Evolutionary conservation across 768 basidiomycete genomes (phyloP).

Genomic region (Boletellus emodensis): DNA sequence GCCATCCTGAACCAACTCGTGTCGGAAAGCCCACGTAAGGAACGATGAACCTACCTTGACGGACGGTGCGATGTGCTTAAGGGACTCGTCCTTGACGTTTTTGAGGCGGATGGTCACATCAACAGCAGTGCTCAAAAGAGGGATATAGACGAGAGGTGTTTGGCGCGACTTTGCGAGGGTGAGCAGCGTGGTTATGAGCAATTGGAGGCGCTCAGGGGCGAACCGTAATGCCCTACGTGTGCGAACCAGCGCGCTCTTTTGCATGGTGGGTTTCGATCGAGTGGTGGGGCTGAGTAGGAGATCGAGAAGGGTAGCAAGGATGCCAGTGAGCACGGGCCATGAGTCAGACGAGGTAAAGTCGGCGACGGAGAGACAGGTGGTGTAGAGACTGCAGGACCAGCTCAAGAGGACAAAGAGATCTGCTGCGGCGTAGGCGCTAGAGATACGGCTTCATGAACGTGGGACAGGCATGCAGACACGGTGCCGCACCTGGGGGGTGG

Average conservation of each 20-base stretch:
- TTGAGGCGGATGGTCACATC: conserved; percentile 71
- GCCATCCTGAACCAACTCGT: conserved; percentile 39
- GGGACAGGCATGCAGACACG: background rate
- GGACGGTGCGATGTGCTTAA: conserved; percentile 41
- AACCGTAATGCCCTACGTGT: conserved; percentile 66
- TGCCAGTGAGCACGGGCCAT: conserved; percentile 51
- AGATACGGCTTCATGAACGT: background rate
- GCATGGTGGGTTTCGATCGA: conserved; percentile 54
- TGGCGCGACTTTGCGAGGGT: conserved; percentile 46
- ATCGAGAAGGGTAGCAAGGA: conserved; percentile 60
- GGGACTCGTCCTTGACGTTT: conserved; percentile 41
- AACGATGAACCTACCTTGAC: conserved; percentile 38
- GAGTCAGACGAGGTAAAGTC: conserved; percentile 43
- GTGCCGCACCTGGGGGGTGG: conserved; percentile 52
- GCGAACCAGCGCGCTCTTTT: conserved; percentile 56
- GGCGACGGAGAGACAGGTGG: conserved; percentile 42
- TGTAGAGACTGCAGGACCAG: conserved; percentile 67
- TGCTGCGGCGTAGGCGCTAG: conserved; percentile 52
- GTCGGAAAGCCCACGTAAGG: background rate
- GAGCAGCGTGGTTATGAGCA: conserved; percentile 53
- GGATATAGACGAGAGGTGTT: conserved; percentile 36
- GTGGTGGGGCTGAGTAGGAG: conserved; percentile 48
- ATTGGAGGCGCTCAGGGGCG: conserved; percentile 47
- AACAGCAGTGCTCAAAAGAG: conserved; percentile 65
- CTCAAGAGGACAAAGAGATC: conserved; percentile 66